Base-by-base conservation (phyloP, 352 stramenopile species). In the Elongisporangium anandrum region DNA sequence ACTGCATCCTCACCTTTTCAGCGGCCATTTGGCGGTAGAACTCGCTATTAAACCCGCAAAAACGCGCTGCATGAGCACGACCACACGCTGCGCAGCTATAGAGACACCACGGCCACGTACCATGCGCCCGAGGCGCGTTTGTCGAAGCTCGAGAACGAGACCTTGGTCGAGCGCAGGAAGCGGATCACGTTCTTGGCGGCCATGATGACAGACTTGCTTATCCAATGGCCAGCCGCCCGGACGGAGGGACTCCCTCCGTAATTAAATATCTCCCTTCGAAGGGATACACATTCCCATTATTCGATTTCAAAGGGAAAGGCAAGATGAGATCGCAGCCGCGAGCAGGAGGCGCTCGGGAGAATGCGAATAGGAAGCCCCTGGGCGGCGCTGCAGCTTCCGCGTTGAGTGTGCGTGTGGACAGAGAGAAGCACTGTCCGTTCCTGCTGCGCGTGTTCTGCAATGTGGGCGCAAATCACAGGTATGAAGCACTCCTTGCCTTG, bases 61-160 rank as follows among this genome's bases (percentile, higher is more conserved):
- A 34, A 47, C 8, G 13, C 23, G 26, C 39, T 24, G 2, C 20
- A 8, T 41, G 29, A 41, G 29, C 29, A 41, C 29, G 13, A 41
- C 4, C 4, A 4, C 29, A 41, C 29, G 29, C 29, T 41, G 29
- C 5, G 13, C 29, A 9, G 9, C 24, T 34, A 54, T n/a, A 24
- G 19, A 21, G 3, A 38, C 1, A 41, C 17, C 4, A 15, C 26
- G 1, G 3, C 16, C 8, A 73, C 73, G 69, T 52, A 94, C 85
- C 85, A 95, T 47, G 83, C 85, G 22, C 85, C 85, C 13, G 81
- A 86, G 15, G 85, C 81, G 59, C 72, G 72, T 22, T 59, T 70
- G 67, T 95, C 85, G 63, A 92, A 90, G 65, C 73, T 90, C 26
- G 85, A 90, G 73, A 95, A 95, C 49, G 79, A 92, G 60, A 95